These are phyloP conservation scores for Diplodia scrobiculata DNA, from an alignment of 2,329 filamentous ascomycete species.

Conservation along the genomic window DNA sequence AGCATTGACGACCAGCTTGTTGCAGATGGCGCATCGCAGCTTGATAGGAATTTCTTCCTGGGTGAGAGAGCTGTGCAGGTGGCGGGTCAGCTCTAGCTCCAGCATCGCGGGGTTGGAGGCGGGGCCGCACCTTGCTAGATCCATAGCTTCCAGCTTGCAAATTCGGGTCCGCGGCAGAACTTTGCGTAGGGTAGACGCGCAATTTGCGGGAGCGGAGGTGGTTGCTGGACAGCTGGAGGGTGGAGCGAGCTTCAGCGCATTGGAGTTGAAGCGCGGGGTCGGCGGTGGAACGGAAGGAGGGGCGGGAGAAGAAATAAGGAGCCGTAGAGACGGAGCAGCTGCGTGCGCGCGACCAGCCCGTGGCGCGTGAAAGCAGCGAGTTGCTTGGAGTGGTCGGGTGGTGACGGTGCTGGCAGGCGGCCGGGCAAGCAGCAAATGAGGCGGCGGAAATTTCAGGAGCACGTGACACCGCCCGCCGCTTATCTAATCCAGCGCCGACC, in stretches of 20 bases:
- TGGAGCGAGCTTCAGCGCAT: slow-evolving; percentile 25
- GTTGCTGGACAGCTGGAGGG: slow-evolving; percentile 25
- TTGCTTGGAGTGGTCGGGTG: background rate
- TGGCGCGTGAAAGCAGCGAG: slow-evolving; percentile 16
- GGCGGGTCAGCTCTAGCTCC: slow-evolving; percentile 31
- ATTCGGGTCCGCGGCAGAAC: background rate
- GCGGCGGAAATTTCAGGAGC: slow-evolving; percentile 15
- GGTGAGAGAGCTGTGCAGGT: slow-evolving; percentile 64
- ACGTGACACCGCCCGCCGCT: slow-evolving; percentile 7
- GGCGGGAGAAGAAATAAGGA: background rate
- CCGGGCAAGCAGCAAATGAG: slow-evolving; percentile 26
- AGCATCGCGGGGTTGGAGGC: slow-evolving; percentile 30
- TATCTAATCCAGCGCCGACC: slow-evolving; percentile 18
- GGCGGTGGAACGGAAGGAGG: background rate
- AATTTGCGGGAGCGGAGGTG: slow-evolving; percentile 24
- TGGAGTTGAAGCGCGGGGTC: slow-evolving; percentile 4
- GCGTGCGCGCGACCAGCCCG: slow-evolving; percentile 22
- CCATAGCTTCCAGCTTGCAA: slow-evolving; percentile 28
- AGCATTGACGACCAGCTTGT: slow-evolving; percentile 84
- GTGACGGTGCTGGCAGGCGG: slow-evolving; percentile 16
- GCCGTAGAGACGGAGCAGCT: background rate
- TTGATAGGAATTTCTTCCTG: slow-evolving; percentile 93
- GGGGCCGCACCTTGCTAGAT: slow-evolving; percentile 36
- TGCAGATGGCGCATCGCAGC: slow-evolving; percentile 91
- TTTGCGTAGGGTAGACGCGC: slow-evolving; percentile 21